Evolutionary conservation across 208 protist genomes (phyloP), one percentile per base, ranked within the genome.

Genomic region (Acanthamoeba culbertsoni): DNA sequence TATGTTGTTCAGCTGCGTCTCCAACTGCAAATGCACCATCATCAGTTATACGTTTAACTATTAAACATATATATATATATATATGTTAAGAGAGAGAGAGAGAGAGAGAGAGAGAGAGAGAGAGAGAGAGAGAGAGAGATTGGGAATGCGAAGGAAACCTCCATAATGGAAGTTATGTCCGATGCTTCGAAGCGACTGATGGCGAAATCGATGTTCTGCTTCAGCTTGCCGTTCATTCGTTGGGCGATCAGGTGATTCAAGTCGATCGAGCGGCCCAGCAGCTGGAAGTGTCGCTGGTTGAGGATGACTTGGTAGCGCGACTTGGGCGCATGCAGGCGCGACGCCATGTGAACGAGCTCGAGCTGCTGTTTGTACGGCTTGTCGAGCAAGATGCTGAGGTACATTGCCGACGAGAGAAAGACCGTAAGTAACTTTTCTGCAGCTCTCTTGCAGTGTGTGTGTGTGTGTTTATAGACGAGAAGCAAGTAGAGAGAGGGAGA

Each of bases 221-320:
- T 62, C 7, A 97, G 31, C 1, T 68, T 18, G 88, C 1, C 12
- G 77, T 96, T 97, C 46, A 97, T 91, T 51, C 96, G 95, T 92
- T 97, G 96, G 20, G 95, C 46, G 3, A 97, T 45, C 10, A 97
- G 43, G 6, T 23, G 35, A 68, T 40, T 92, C 12, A 98, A 57
- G 90, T 97, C 93, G 23, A 98, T 33, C 7, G 95, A 96, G 35
- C 97, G 84, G 42, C 97, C 97, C 0, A 98, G 75, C 28, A 98
- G 77, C 1, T 94, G 75, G 35, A 97, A 93, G 59, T 97, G 96
- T 31, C 95, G 91, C 88, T 97, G 96, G 33, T 75, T 28, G 0
- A 97, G 35, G 8, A 97, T 35, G 40, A 94, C 92, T 31, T 96
- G 93, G 26, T 95, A 96, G 33, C 95, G 33, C 23, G 48, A 86